Conservation (phyloP, 345 rosid genomes). For the Salix purpurea region DNA sequence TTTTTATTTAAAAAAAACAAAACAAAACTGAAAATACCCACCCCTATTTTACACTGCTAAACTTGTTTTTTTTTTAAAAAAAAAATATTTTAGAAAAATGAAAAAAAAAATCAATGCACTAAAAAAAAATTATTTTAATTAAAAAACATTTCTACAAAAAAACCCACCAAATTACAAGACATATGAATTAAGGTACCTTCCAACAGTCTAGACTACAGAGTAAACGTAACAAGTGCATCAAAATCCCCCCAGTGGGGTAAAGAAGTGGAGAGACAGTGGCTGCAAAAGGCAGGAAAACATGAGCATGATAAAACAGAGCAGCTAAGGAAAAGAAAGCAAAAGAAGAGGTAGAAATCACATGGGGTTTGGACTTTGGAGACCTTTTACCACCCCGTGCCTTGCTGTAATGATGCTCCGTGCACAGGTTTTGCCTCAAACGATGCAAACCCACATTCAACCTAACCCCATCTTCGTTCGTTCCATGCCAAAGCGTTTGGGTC, state of each 20-base stretch:
- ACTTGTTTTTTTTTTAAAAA: too few relatives aligned
- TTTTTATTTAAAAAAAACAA: too few relatives aligned
- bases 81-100: too few relatives aligned
- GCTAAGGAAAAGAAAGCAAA: not conserved
- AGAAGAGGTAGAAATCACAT: constrained; percentile 16
- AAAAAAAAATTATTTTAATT: too few relatives aligned
- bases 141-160: too few relatives aligned
- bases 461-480: constrained; percentile 6
- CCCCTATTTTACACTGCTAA: too few relatives aligned
- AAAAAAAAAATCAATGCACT: too few relatives aligned
- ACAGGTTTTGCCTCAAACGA: constrained; percentile 24
- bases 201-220: too few relatives aligned
- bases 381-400: constrained; percentile 28
- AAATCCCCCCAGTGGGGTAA: not conserved
- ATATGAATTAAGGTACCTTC: too few relatives aligned
- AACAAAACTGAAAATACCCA: too few relatives aligned
- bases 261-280: constrained; percentile 11
- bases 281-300: constrained; percentile 15
- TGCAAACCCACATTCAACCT: constrained; percentile 17
- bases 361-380: not conserved
- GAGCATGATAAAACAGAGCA: not conserved
- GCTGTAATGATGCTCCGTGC: constrained; percentile 28
- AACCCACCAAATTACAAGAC: too few relatives aligned
- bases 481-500: not conserved
- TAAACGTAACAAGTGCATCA: too few relatives aligned